Conservation (phyloP, 441 rosid species). For the Gossypium trilobum region DNA sequence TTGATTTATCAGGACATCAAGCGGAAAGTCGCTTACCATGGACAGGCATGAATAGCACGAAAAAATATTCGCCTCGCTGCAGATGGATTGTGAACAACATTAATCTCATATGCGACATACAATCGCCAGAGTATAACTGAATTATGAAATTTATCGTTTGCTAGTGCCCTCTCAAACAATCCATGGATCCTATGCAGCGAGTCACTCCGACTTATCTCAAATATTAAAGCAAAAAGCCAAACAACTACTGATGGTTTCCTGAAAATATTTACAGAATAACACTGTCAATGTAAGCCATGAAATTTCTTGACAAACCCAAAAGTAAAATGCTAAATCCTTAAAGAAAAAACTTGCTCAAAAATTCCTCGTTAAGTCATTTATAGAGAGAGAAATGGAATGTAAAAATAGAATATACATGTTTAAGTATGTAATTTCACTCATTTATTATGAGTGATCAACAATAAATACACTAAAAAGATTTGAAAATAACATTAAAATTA, state of each 20-base stretch:
- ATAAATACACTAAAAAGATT: neutral
- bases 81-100: slow-evolving; percentile 43
- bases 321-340: neutral
- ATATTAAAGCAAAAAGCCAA: slow-evolving; percentile 75
- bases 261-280: slow-evolving; percentile 14
- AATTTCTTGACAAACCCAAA: neutral
- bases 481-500: neutral
- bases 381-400: neutral
- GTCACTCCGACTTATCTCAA: slow-evolving; percentile 65
- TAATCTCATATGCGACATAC: slow-evolving; percentile 73
- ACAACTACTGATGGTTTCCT: slow-evolving; percentile 69
- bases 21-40: slow-evolving; percentile 47
- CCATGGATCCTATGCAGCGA: slow-evolving; percentile 69
- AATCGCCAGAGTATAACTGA: slow-evolving; percentile 78
- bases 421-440: neutral
- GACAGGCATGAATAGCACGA: slow-evolving; percentile 89
- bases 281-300: slow-evolving; percentile 1
- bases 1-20: neutral
- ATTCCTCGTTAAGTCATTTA: neutral
- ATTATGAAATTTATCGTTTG: slow-evolving; percentile 40
- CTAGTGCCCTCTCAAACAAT: slow-evolving; percentile 81
- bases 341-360: neutral
- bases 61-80: slow-evolving; percentile 73
- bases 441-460: neutral
- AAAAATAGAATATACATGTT: neutral